Percentiles rank a stretch among this genome's conserved stretches.
Evolutionary conservation across 352 stramenopile genomes (phyloP).

Genomic region (Phytophthora parvispora): DNA sequence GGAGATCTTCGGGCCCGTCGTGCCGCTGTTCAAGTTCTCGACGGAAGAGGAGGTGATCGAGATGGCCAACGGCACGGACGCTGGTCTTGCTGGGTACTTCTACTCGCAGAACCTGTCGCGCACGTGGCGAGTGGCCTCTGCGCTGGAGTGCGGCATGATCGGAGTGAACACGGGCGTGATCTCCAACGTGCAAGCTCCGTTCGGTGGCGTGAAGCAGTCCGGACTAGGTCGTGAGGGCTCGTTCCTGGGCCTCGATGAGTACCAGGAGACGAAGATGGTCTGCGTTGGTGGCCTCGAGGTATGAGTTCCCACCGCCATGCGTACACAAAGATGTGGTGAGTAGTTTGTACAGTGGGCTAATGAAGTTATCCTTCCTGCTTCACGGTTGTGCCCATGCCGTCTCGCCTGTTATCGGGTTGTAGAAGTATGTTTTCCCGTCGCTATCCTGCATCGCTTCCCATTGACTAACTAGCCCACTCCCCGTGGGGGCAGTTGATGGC

Average conservation of each 20-base stretch:
- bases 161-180: conserved; percentile 95
- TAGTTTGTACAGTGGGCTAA: conserved; percentile 19
- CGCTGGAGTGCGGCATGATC: conserved; percentile 95
- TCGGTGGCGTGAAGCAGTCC: conserved; percentile 92
- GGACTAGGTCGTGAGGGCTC: conserved; percentile 93
- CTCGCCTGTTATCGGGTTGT: conserved; percentile 45
- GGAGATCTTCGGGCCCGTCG: conserved; percentile 98
- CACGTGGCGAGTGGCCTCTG: conserved; percentile 87
- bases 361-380: conserved; percentile 33
- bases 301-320: conserved; percentile 17
- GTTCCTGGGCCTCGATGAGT: conserved; percentile 94
- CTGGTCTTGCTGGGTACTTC: conserved; percentile 96
- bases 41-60: conserved; percentile 96
- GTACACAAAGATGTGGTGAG: conserved; percentile 6
- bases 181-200: conserved; percentile 89
- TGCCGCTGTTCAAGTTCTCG: conserved; percentile 94
- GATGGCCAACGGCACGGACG: conserved; percentile 94
- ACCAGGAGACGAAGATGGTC: conserved; percentile 98
- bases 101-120: conserved; percentile 94
- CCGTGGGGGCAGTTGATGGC: background rate
- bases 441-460: conserved; percentile 38
- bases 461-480: background rate
- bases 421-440: conserved; percentile 50
- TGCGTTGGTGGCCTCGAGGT: conserved; percentile 74
- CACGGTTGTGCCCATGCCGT: conserved; percentile 39